These are phyloP conservation scores for Schrenkiella parvula DNA, from an alignment of 345 rosid genomes.

Conservation along the genomic window DNA sequence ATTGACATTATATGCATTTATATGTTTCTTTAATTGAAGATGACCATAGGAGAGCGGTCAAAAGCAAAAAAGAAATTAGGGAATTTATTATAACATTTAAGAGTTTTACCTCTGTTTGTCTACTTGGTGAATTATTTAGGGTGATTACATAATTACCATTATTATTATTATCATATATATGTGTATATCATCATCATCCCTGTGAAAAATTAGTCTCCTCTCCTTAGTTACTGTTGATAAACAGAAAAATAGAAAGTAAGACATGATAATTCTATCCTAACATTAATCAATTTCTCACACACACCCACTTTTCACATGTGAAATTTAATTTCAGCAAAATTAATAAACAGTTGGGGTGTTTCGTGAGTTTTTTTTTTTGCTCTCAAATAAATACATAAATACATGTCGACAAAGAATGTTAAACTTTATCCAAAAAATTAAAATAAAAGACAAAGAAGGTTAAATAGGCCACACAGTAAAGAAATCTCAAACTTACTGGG, in stretches of 20 bases:
- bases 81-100: conserved; percentile 11
- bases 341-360: background rate
- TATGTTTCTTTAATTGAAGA: background rate
- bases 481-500: background rate
- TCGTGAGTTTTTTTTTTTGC: background rate
- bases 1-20: background rate
- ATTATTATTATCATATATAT: background rate
- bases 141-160: conserved; percentile 9
- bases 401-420: background rate
- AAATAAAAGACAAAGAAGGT: too few relatives aligned
- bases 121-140: conserved; percentile 21
- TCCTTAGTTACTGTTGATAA: conserved; percentile 15
- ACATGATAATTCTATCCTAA: conserved; percentile 4
- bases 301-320: background rate
- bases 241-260: conserved; percentile 14
- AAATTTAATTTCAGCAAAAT: background rate
- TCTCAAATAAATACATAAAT: background rate
- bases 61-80: conserved; percentile 2
- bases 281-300: background rate
- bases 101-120: conserved; percentile 24
- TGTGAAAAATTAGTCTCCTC: background rate
- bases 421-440: too few relatives aligned
- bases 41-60: conserved; percentile 1
- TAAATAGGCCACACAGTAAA: background rate
- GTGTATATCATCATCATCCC: background rate